Conservation (phyloP, 305 asterid species). For the Plantago lanceolata region DNA sequence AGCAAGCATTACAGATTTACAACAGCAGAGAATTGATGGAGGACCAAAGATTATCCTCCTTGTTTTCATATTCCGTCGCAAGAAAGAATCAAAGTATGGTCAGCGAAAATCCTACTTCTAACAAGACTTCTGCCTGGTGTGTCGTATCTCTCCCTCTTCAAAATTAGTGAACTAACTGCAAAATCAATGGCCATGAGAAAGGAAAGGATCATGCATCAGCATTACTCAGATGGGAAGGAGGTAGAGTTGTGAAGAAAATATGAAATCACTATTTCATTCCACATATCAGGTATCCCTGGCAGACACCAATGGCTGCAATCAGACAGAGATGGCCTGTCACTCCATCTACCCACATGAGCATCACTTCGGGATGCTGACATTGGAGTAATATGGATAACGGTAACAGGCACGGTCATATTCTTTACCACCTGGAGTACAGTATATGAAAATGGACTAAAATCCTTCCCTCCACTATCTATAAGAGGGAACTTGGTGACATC, state of each 20-base stretch:
- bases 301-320: conserved; percentile 13
- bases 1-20: too few relatives aligned
- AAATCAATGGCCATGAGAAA: too few relatives aligned
- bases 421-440: background rate
- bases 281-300: conserved; percentile 8
- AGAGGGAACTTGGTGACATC: conserved; percentile 3
- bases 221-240: too few relatives aligned
- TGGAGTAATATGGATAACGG: background rate
- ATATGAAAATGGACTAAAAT: background rate
- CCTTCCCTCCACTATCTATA: background rate
- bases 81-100: too few relatives aligned
- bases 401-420: conserved; percentile 1
- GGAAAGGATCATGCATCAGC: too few relatives aligned
- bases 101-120: too few relatives aligned
- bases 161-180: too few relatives aligned
- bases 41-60: too few relatives aligned
- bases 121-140: too few relatives aligned
- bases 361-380: conserved; percentile 8
- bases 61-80: too few relatives aligned
- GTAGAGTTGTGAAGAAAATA: background rate
- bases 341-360: conserved; percentile 12
- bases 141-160: too few relatives aligned
- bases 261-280: conserved; percentile 8
- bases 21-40: too few relatives aligned
- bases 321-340: conserved; percentile 3